Evolutionary conservation across 2,329 filamentous ascomycete genomes (phyloP).

Genomic region (Colletotrichum tropicicola): DNA sequence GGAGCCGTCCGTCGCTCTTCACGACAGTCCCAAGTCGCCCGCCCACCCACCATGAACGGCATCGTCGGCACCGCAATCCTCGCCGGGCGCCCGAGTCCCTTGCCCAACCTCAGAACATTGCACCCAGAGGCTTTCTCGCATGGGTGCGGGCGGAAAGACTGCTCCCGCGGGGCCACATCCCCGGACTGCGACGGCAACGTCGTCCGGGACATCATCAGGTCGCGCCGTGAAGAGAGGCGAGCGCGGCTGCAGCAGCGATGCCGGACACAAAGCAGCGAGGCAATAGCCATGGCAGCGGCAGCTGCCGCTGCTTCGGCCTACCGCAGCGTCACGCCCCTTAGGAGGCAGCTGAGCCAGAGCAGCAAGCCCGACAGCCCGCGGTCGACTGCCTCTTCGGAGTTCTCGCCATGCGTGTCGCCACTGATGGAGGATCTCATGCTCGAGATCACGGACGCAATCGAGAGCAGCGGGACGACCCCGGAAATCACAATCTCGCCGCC

Average conservation of each 20-base stretch:
- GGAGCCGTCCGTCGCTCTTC: neutral
- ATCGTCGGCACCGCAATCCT: neutral
- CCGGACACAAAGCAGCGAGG: conserved; percentile 10
- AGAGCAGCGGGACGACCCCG: conserved; percentile 9
- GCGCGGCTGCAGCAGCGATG: conserved; percentile 24
- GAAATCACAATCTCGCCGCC: neutral
- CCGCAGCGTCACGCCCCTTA: conserved; percentile 23
- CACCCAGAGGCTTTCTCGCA: conserved; percentile 1
- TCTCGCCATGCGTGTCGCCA: conserved; percentile 23
- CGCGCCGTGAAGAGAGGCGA: conserved; percentile 16
- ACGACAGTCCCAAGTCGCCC: neutral
- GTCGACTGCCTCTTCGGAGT: conserved; percentile 12
- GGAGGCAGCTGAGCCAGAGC: conserved; percentile 19
- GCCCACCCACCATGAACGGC: neutral
- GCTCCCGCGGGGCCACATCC: conserved; percentile 1
- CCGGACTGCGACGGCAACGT: conserved; percentile 14
- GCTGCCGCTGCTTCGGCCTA: neutral
- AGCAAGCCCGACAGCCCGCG: conserved; percentile 22
- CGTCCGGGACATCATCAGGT: conserved; percentile 25
- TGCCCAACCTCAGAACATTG: conserved; percentile 4
- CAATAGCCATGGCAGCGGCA: neutral
- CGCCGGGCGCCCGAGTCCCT: neutral
- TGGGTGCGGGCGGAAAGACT: conserved; percentile 11
- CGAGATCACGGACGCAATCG: conserved; percentile 25
- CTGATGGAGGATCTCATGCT: conserved; percentile 28